Conservation (phyloP, 2,329 filamentous ascomycete species). For the Trichoderma sp. region DNA sequence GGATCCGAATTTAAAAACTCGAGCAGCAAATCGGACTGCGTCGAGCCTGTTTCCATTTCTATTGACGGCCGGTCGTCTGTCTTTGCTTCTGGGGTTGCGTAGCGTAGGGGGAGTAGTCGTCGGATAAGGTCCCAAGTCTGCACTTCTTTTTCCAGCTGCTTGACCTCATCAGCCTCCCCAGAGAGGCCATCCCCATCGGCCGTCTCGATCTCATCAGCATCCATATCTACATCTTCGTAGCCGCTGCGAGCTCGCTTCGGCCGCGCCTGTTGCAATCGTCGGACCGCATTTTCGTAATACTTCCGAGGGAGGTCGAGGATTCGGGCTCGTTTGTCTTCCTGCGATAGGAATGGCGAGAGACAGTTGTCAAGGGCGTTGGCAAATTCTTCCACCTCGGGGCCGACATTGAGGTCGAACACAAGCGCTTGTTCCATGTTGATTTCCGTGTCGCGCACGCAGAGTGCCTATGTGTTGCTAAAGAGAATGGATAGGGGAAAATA, state of each 20-base stretch:
- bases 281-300: slow-evolving; percentile 58
- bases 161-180: slow-evolving; percentile 28
- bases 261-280: slow-evolving; percentile 33
- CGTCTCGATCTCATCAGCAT: slow-evolving; percentile 51
- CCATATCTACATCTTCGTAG: slow-evolving; percentile 54
- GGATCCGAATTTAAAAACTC: slow-evolving; percentile 73
- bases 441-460: slow-evolving; percentile 22
- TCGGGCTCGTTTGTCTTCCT: slow-evolving; percentile 58
- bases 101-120: slow-evolving; percentile 69
- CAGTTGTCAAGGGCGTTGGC: slow-evolving; percentile 80
- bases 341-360: slow-evolving; percentile 48
- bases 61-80: slow-evolving; percentile 33
- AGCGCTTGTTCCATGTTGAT: slow-evolving; percentile 29
- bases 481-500: not conserved
- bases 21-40: slow-evolving; percentile 50
- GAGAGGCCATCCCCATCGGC: slow-evolving; percentile 28
- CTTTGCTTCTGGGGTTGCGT: slow-evolving; percentile 39
- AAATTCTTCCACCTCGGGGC: slow-evolving; percentile 82
- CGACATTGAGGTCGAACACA: slow-evolving; percentile 54
- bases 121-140: slow-evolving; percentile 88
- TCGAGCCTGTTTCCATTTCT: slow-evolving; percentile 27
- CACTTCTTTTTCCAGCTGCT: slow-evolving; percentile 73
- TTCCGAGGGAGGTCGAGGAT: slow-evolving; percentile 59
- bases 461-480: not conserved
- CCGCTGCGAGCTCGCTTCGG: slow-evolving; percentile 31